Evolutionary conservation across 2,329 filamentous ascomycete genomes (phyloP), one percentile per base, ranked within the genome.

Genomic region (Stachybotrys echinatus): DNA sequence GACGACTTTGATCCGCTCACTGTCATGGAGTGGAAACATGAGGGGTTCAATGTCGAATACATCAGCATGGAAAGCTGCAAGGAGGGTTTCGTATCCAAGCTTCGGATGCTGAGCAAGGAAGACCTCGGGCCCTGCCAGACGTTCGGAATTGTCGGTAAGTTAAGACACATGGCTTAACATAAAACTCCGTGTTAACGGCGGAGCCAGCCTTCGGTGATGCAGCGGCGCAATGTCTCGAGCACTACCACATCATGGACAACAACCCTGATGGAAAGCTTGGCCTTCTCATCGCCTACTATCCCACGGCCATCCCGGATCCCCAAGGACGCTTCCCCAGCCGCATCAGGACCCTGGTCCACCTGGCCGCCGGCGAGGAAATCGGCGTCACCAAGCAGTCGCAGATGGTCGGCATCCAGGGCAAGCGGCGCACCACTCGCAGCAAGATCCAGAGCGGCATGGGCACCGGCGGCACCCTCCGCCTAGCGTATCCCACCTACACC

Each of bases 391-490:
- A 67, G 50, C 70, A 69, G 47, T 66, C 62, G 7, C 73, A 75
- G 55, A 67, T 75, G 59, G 64, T 71, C 0, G 72, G 73, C 0
- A 71, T 75, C 23, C 71, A 75, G 53, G 73, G 73, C 39, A 74
- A 73, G 58, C 61, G 65, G 20, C 65, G 70, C 2, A 62, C 65
- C 6, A 63, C 52, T 0, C 63, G 58, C 23, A 62, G 61, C 23
- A 67, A 57, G 1, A 63, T 74, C 3, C 63, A 67, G 18, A 55
- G 58, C 0, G 72, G 71, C 4, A 52, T 67, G 0, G 73, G 73
- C 1, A 59, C 64, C 0, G 73, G 72, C 0, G 66, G 68, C 4
- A 61, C 58, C 6, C 52, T 71, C 37, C 55, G 61, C 10, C 56
- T 69, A 1, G 70, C 64, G 0, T 75, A 72, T 42, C 66, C 66